A percentile compares a stretch with the other conserved stretches of the same genome.
These are phyloP conservation scores for Colletotrichum liaoningense DNA, from an alignment of 2,329 filamentous ascomycete species.

Conservation along the genomic window DNA sequence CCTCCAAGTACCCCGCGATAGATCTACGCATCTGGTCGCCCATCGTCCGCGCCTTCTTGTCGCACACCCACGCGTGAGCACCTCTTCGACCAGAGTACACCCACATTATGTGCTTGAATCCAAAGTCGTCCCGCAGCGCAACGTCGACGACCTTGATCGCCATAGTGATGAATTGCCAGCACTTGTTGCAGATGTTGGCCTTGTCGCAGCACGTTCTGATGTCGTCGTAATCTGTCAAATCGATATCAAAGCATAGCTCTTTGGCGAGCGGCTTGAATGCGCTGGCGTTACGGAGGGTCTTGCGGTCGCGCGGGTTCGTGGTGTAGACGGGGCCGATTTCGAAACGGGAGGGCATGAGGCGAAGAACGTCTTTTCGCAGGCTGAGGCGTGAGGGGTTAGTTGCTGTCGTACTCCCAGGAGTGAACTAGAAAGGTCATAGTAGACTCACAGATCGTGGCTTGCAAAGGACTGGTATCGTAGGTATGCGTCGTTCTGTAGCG, in stretches of 20 bases:
- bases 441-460: constrained; percentile 62
- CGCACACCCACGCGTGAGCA: constrained; percentile 98
- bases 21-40: constrained; percentile 88
- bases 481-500: constrained; percentile 91
- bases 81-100: constrained; percentile 97
- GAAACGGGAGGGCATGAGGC: constrained; percentile 90
- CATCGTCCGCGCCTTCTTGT: constrained; percentile 84
- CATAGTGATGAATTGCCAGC: constrained; percentile 98
- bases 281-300: constrained; percentile 81
- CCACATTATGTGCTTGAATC: constrained; percentile 97
- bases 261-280: constrained; percentile 91
- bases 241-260: constrained; percentile 98
- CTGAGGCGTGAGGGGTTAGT: constrained; percentile 50
- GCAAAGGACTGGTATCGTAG: constrained; percentile 85
- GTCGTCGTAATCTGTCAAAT: constrained; percentile 98
- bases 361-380: constrained; percentile 90
- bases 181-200: constrained; percentile 92
- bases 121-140: constrained; percentile 92
- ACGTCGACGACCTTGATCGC: constrained; percentile 93
- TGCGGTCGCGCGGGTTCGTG: constrained; percentile 93
- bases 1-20: constrained; percentile 89
- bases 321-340: constrained; percentile 98
- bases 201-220: constrained; percentile 95
- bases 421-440: not conserved
- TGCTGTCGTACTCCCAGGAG: not conserved